Conservation (phyloP, 768 basidiomycete species). For the Austroboletus eburneus region DNA sequence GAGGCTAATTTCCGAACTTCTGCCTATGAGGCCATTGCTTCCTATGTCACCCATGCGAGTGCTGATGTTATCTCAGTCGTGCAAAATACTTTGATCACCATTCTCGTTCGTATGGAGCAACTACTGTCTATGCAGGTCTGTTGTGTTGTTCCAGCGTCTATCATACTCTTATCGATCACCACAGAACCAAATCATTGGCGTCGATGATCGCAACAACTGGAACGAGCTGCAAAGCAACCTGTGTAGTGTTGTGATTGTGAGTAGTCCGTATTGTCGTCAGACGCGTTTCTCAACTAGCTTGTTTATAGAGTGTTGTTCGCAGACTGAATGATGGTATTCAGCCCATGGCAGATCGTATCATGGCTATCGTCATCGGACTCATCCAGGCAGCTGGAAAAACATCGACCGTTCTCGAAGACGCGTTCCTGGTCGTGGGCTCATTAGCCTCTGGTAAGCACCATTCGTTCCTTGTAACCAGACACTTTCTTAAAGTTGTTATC, state of each 20-base stretch:
- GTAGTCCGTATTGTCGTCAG: conserved; percentile 28
- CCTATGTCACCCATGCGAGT: conserved; percentile 78
- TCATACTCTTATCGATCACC: conserved; percentile 1
- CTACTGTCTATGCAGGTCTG: conserved; percentile 77
- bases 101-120: conserved; percentile 89
- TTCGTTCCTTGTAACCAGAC: background rate
- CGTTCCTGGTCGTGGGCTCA: conserved; percentile 90
- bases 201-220: conserved; percentile 98
- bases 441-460: conserved; percentile 60
- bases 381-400: conserved; percentile 88
- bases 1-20: conserved; percentile 92
- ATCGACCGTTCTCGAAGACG: conserved; percentile 93
- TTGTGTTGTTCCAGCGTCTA: conserved; percentile 3
- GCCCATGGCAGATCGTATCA: conserved; percentile 89
- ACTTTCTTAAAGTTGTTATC: background rate
- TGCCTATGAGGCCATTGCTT: conserved; percentile 93
- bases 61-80: conserved; percentile 77
- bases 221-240: conserved; percentile 96
- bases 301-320: conserved; percentile 72
- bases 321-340: conserved; percentile 79
- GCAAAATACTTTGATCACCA: conserved; percentile 73
- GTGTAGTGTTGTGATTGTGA: conserved; percentile 82
- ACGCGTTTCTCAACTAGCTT: conserved; percentile 3
- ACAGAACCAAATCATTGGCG: conserved; percentile 89
- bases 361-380: conserved; percentile 84